Evolutionary conservation across 2,329 filamentous ascomycete genomes (phyloP).

Genomic region (Sclerotiophoma versabilis): DNA sequence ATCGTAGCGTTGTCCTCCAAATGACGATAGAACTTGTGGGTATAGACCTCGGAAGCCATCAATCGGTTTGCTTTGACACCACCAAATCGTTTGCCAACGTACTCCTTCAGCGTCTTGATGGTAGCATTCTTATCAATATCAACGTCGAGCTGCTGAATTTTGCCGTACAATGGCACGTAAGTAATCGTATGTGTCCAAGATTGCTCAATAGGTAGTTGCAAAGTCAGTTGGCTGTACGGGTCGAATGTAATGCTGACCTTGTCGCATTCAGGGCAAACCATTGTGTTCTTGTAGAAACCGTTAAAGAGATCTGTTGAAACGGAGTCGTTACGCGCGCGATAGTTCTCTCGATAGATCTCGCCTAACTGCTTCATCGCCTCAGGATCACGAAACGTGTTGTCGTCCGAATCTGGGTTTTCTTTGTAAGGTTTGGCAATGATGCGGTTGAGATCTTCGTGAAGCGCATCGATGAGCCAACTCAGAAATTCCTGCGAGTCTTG

Average conservation of each 20-base stretch:
- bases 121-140: constrained; percentile 81
- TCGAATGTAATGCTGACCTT: constrained; percentile 99
- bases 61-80: constrained; percentile 65
- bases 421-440: constrained; percentile 97
- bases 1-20: constrained; percentile 72
- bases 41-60: constrained; percentile 85
- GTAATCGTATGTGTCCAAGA: constrained; percentile 78
- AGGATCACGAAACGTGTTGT: constrained; percentile 88
- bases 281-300: constrained; percentile 97
- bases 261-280: constrained; percentile 87
- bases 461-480: constrained; percentile 89
- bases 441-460: constrained; percentile 94
- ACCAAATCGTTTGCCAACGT: constrained; percentile 62
- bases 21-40: constrained; percentile 83
- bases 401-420: constrained; percentile 96
- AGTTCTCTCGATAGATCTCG: constrained; percentile 88
- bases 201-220: constrained; percentile 87
- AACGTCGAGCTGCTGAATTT: constrained; percentile 74
- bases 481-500: constrained; percentile 98
- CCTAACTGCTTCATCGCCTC: constrained; percentile 84
- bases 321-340: constrained; percentile 90
- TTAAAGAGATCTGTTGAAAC: constrained; percentile 95
- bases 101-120: constrained; percentile 71
- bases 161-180: constrained; percentile 78
- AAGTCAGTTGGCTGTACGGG: constrained; percentile 91